Percentiles rank a stretch among this genome's conserved stretches.
These are phyloP conservation scores for barley (Hordeum vulgare) DNA, from an alignment of 176 grass and related monocot species.

Conservation along the genomic window DNA sequence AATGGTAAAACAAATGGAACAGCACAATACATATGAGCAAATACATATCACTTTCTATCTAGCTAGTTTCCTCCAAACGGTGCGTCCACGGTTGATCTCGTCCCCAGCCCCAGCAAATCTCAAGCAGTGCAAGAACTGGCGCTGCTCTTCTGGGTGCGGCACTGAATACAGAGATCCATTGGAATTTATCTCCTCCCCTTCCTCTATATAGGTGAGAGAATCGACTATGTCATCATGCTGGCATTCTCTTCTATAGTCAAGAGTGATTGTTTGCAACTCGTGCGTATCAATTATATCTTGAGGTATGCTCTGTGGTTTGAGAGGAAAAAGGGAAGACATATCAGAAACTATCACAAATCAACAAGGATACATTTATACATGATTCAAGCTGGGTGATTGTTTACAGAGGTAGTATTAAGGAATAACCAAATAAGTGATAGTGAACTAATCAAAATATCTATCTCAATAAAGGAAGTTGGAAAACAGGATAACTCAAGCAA, in stretches of 20 bases:
- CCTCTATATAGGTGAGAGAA: conserved; percentile 78
- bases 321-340: background rate
- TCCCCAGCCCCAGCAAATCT: conserved; percentile 57
- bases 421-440: background rate
- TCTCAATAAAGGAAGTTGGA: background rate
- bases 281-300: conserved; percentile 97
- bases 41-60: conserved; percentile 25
- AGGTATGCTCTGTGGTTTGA: conserved; percentile 74
- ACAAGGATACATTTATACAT: background rate
- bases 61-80: conserved; percentile 80
- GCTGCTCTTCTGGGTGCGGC: conserved; percentile 29
- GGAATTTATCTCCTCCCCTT: conserved; percentile 29
- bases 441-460: background rate
- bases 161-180: conserved; percentile 46
- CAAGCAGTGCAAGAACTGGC: conserved; percentile 75
- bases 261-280: conserved; percentile 92
- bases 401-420: background rate
- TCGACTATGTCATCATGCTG: conserved; percentile 87
- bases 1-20: conserved; percentile 3
- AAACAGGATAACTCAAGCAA: background rate
- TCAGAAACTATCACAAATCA: conserved; percentile 14
- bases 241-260: conserved; percentile 96
- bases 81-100: conserved; percentile 90
- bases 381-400: too few relatives aligned
- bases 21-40: conserved; percentile 4